These are phyloP conservation scores for Phragmites australis DNA, from an alignment of 176 grass and related monocot genomes.

Conservation along the genomic window DNA sequence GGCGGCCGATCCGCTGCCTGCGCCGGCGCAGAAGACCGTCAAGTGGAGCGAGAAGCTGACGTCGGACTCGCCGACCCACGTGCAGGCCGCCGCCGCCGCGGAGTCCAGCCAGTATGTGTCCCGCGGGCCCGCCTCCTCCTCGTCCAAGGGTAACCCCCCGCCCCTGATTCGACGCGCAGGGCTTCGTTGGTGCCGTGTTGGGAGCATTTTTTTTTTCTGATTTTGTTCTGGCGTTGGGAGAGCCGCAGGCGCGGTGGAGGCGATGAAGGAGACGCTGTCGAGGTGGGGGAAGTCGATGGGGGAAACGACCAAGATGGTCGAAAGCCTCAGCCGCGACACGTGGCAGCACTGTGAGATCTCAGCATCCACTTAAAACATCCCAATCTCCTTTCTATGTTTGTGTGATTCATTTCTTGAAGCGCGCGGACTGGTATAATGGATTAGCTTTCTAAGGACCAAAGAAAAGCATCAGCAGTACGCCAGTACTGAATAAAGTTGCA, in stretches of 20 bases:
- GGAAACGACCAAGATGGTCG: slow-evolving; percentile 68
- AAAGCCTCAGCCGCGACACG: slow-evolving; percentile 82
- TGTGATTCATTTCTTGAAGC: slow-evolving; percentile 39
- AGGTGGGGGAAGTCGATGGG: slow-evolving; percentile 78
- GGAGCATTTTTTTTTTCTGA: slow-evolving; percentile 15
- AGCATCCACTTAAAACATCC: too few relatives aligned
- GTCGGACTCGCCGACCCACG: slow-evolving; percentile 43
- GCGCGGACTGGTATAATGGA: neutral
- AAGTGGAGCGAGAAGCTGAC: slow-evolving; percentile 61
- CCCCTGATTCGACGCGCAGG: neutral
- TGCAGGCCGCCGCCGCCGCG: slow-evolving; percentile 41
- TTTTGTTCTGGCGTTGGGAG: neutral
- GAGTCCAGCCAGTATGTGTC: slow-evolving; percentile 49
- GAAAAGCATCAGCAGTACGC: slow-evolving; percentile 11
- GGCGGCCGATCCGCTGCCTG: slow-evolving; percentile 31
- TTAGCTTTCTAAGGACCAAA: slow-evolving; percentile 21
- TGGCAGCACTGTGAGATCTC: slow-evolving; percentile 89
- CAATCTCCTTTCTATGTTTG: slow-evolving; percentile 2
- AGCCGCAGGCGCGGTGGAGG: slow-evolving; percentile 64
- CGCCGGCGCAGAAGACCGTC: slow-evolving; percentile 43
- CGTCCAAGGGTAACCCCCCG: slow-evolving; percentile 54
- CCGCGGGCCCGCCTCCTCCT: slow-evolving; percentile 42
- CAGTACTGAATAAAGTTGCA: slow-evolving; percentile 29
- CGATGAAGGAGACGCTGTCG: slow-evolving; percentile 68
- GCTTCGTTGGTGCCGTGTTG: neutral